phyloP scores from a whole-genome alignment of 495 filamentous ascomycete species.

The Penicillium tannophilum region DNA sequence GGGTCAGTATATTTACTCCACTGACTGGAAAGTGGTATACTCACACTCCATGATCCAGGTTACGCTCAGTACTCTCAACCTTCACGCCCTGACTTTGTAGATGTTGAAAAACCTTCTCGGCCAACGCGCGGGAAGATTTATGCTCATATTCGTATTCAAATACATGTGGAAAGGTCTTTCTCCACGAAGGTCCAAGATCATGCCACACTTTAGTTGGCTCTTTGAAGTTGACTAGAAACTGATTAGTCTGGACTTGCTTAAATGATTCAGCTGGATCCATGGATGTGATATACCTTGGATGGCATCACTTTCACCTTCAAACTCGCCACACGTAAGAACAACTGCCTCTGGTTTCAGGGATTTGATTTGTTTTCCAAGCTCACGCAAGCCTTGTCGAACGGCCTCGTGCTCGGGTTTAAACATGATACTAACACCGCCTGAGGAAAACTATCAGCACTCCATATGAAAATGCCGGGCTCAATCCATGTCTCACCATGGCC shows the following conservation, averaged over 20 bases:
- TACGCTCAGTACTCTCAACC: not conserved
- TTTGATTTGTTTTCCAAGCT: constrained; percentile 2
- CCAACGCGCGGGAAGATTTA: constrained; percentile 2
- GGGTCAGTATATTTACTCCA: not conserved
- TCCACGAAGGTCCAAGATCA: constrained; percentile 1
- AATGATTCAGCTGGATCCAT: not conserved
- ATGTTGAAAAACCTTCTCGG: constrained; percentile 1
- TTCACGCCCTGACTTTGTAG: not conserved
- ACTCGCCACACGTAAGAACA: constrained; percentile 2
- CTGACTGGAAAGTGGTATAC: not conserved
- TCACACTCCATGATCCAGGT: constrained; percentile 1
- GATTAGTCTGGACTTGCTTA: not conserved
- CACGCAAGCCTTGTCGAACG: not conserved
- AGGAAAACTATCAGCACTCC: not conserved
- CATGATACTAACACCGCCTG: constrained; percentile 1
- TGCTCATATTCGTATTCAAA: constrained; percentile 1
- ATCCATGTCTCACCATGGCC: constrained; percentile 4
- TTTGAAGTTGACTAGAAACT: constrained; percentile 6
- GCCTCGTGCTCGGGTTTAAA: constrained; percentile 3
- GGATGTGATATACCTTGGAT: not conserved
- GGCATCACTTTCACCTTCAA: constrained; percentile 1
- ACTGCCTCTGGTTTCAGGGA: not conserved
- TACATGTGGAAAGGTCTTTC: not conserved
- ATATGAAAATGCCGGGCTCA: not conserved
- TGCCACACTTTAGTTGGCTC: constrained; percentile 4